These are phyloP conservation scores for Malus domestica DNA, from an alignment of 306 rosid genomes.

Conservation along the genomic window DNA sequence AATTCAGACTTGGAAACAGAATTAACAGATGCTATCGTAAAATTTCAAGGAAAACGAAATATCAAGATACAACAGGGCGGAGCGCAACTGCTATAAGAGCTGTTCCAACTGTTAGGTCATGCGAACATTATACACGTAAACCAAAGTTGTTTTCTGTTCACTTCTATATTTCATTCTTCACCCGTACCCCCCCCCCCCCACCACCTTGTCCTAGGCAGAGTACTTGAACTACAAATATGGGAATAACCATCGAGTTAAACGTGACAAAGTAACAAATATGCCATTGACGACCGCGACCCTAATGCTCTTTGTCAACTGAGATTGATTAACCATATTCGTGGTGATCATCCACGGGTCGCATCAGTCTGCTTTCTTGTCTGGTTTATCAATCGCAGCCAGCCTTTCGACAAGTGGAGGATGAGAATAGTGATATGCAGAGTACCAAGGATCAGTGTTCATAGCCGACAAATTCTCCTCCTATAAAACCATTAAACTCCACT, in stretches of 20 bases:
- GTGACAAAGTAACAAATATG: background rate
- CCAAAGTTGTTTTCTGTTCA: background rate
- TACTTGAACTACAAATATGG: background rate
- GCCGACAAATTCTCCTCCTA: slow-evolving; percentile 98
- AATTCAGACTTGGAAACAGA: background rate
- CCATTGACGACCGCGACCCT: background rate
- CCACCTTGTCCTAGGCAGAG: background rate
- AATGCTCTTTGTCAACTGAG: background rate
- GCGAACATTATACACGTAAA: background rate
- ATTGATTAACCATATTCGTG: background rate
- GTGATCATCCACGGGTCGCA: slow-evolving; percentile 16
- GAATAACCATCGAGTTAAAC: background rate
- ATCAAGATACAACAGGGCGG: background rate
- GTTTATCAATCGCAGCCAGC: slow-evolving; percentile 63
- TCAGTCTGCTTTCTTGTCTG: slow-evolving; percentile 64
- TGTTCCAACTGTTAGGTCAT: slow-evolving; percentile 3
- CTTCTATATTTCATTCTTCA: background rate
- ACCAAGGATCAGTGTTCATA: slow-evolving; percentile 98
- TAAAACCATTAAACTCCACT: slow-evolving; percentile 10
- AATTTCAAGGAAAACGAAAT: background rate
- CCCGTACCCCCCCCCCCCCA: background rate
- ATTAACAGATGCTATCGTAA: background rate
- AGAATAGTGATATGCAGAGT: slow-evolving; percentile 95
- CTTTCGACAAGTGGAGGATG: slow-evolving; percentile 95
- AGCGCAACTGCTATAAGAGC: background rate